Evolutionary conservation across 805 yeast species (phyloP).

Genomic region (Hermanozyma aechmeae): DNA sequence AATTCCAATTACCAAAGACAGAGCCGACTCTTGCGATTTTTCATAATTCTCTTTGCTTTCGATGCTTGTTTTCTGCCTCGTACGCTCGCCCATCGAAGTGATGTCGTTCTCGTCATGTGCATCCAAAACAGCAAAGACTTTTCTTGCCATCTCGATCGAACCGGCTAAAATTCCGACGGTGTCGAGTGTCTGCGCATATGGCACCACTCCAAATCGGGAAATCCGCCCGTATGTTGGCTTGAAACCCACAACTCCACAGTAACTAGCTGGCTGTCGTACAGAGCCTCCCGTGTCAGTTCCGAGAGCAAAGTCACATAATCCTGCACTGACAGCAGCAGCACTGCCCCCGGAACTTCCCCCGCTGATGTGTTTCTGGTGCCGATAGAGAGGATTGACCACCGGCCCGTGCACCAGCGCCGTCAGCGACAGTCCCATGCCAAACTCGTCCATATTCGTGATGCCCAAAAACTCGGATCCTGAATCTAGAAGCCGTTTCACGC

Average conservation of each 20-base stretch:
- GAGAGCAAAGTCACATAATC: constrained; percentile 59
- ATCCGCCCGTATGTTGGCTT: constrained; percentile 91
- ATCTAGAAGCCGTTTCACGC: constrained; percentile 40
- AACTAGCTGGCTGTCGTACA: constrained; percentile 84
- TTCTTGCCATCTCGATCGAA: constrained; percentile 31
- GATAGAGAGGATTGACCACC: constrained; percentile 38
- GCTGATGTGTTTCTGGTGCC: constrained; percentile 18
- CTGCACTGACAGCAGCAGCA: constrained; percentile 83
- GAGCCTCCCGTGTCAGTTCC: constrained; percentile 99
- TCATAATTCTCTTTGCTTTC: constrained; percentile 21
- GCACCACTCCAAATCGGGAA: constrained; percentile 84
- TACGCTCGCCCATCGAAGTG: constrained; percentile 45
- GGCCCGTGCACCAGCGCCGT: constrained; percentile 49
- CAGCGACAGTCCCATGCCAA: constrained; percentile 90
- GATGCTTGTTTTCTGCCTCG: too few species aligned
- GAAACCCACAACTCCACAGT: constrained; percentile 75
- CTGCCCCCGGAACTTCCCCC: constrained; percentile 98
- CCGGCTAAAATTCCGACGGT: constrained; percentile 80
- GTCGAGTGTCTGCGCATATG: constrained; percentile 91
- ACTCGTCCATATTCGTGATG: constrained; percentile 89
- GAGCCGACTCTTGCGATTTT: too few species aligned
- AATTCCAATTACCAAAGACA: constrained; percentile 53
- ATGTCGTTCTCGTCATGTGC: constrained; percentile 69
- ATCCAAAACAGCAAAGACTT: constrained; percentile 51
- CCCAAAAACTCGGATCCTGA: constrained; percentile 56